Evolutionary conservation across 1,284 basidiomycete species (phyloP), one percentile per base, ranked within the genome.

Genomic region (Clitocybe nebularis): DNA sequence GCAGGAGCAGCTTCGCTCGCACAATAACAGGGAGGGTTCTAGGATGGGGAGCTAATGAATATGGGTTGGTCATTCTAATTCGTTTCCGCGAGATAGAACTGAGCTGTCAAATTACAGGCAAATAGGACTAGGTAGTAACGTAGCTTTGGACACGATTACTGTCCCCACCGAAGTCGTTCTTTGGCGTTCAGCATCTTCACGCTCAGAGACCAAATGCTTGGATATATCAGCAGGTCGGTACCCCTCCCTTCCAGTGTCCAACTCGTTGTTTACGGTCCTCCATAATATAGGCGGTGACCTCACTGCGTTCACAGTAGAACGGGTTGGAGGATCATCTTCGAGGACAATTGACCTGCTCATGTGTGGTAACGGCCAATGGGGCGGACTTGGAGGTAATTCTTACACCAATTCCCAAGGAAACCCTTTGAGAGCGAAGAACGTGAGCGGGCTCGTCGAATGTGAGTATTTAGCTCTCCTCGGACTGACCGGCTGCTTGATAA

Each of bases 1-100:
- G 73, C 32, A 74, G 83, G 43, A 84, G 78, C 39, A 90, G 86
- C 51, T 89, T 91, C 60, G 80, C 77, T 21, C 69, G 82, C 42
- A 84, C 90, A 4, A 55, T 68, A 3, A 68, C 72, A 5, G 93
- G 92, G 1, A 71, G 83, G 33, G 89, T 95, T 3, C 75, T 98
- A n/a, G 89, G 83, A 0, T 93, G 88, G 79, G 92, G 92, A 36
- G 88, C 88, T 0, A 94, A 94, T 59, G 83, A 88, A 49, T 84
- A 74, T 51, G 89, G 90, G 82, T 85, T 50, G 43, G 72, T 55
- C 9, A 45, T 26, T 38, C 17, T 17, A 28, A 39, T 28, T 14
- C 25, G 7, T 43, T 29, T 22, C 21, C 29, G 14, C 30, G 9
- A 4, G 28, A 21, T 35, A 11, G 19, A 16, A 7, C 33, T 37